Base-by-base conservation (phyloP, 2,329 filamentous ascomycete species). In the Penicillium capsulatum region DNA sequence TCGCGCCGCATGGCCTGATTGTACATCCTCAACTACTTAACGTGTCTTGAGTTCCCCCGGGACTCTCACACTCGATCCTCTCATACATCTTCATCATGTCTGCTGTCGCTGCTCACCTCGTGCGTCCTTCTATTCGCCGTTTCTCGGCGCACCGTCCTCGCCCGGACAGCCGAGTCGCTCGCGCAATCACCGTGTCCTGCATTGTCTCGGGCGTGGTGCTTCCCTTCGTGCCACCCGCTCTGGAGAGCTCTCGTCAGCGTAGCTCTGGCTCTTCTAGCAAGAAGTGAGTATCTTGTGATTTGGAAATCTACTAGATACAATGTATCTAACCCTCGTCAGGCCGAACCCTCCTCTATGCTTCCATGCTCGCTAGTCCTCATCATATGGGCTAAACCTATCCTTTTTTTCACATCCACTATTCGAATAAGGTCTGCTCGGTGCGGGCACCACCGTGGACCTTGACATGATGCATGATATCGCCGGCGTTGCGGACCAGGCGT, bases 141-240 rank as follows among this genome's bases (percentile, higher is more conserved):
- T 71, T 70, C 54, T 71, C 68, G 11, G 64, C 66, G 14, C 67
- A 63, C 38, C 63, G 64, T 43, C 60, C 66, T 24, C 62, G 51
- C 16, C 63, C 64, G 13, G 61, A 66, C 31, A 65, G 60, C 34
- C 66, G 63, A 29, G 56, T 59, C 32, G 60, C 66, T 29, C 66
- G 66, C 24, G 63, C 67, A 30, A 48, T 70, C 19, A 61, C 67
- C 31, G 60, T 58, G 36, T 66, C 66, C 10, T 68, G 67, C 44
- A 58, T 72, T 10, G 54, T 65, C 28, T 65, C 67, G 1, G 66
- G 64, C 2, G 67, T 71, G 14, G 59, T 70, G 13, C 53, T 71
- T 4, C 69, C 69, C 4, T 72, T 71, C 45, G 62, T 71, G 3
- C 69, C 69, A 17, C 69, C 69, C 5, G 69, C 69, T 3, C 55